Conservation (phyloP, 805 yeast species). For the Kuraishia piskuri region DNA sequence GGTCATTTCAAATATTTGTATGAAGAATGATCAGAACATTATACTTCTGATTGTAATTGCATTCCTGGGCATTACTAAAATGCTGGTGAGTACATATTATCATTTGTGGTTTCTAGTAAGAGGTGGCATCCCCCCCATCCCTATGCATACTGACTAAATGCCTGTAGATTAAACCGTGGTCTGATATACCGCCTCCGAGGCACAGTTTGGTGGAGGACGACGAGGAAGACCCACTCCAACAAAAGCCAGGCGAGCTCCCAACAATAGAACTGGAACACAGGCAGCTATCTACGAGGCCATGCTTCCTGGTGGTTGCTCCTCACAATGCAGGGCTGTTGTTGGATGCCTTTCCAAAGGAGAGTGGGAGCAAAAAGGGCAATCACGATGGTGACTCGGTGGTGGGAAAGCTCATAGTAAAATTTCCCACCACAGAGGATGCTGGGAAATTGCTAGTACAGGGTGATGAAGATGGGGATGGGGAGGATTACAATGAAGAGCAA, state of each 20-base stretch:
- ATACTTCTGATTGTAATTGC: no score
- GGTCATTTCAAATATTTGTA: no score
- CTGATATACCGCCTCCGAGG: conserved; percentile 35
- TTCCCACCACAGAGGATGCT: background rate
- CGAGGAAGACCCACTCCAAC: conserved; percentile 11
- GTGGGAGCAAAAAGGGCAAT: conserved; percentile 34
- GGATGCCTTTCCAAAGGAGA: conserved; percentile 10
- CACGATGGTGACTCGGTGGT: conserved; percentile 28
- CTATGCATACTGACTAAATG: background rate
- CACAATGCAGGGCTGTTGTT: conserved; percentile 15
- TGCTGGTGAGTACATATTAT: background rate
- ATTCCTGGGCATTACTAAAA: background rate
- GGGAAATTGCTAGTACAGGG: background rate
- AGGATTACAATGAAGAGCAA: conserved; percentile 36
- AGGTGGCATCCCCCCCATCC: no score
- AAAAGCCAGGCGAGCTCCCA: conserved; percentile 18
- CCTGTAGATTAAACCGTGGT: conserved; percentile 37
- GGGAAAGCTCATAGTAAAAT: conserved; percentile 28
- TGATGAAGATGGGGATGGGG: conserved; percentile 11
- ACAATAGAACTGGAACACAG: conserved; percentile 15
- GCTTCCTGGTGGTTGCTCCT: conserved; percentile 23
- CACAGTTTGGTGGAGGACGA: conserved; percentile 29
- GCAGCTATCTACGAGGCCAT: conserved; percentile 8
- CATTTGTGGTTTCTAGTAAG: background rate
- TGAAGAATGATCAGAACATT: no score